Evolutionary conservation across 805 yeast genomes (phyloP).

Genomic region (Kodamaea leandrae): DNA sequence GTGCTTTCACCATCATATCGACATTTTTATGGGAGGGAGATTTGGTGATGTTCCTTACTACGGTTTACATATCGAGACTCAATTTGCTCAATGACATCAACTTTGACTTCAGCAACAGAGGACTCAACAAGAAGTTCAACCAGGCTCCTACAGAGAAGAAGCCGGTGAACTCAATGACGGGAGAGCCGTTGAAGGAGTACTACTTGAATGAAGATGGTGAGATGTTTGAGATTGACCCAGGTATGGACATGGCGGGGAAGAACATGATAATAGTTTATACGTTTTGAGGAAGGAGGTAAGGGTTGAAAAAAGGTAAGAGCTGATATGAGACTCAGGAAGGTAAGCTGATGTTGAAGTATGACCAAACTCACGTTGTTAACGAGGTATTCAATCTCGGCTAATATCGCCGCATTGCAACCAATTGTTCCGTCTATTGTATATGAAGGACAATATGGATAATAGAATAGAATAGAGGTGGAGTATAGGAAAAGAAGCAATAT

Average conservation of each 20-base stretch:
- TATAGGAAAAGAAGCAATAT: too few species aligned
- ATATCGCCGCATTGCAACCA: too few species aligned
- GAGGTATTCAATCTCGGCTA: too few species aligned
- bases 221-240: slow-evolving; percentile 23
- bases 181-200: slow-evolving; percentile 25
- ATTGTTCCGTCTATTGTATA: too few species aligned
- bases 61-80: slow-evolving; percentile 36
- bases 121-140: slow-evolving; percentile 10
- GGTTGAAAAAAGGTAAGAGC: not conserved
- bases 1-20: slow-evolving; percentile 37
- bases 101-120: slow-evolving; percentile 27
- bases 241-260: slow-evolving; percentile 21
- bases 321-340: too few species aligned
- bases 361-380: too few species aligned
- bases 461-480: too few species aligned
- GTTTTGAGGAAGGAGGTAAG: slow-evolving; percentile 10
- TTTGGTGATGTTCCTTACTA: slow-evolving; percentile 37
- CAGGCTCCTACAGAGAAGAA: not conserved
- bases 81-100: slow-evolving; percentile 32
- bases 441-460: too few species aligned
- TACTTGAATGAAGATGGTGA: slow-evolving; percentile 30
- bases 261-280: slow-evolving; percentile 32
- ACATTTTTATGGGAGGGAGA: slow-evolving; percentile 39
- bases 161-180: slow-evolving; percentile 10
- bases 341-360: too few species aligned